Evolutionary conservation across 805 yeast genomes (phyloP).

Genomic region (Starmerella roubikii): DNA sequence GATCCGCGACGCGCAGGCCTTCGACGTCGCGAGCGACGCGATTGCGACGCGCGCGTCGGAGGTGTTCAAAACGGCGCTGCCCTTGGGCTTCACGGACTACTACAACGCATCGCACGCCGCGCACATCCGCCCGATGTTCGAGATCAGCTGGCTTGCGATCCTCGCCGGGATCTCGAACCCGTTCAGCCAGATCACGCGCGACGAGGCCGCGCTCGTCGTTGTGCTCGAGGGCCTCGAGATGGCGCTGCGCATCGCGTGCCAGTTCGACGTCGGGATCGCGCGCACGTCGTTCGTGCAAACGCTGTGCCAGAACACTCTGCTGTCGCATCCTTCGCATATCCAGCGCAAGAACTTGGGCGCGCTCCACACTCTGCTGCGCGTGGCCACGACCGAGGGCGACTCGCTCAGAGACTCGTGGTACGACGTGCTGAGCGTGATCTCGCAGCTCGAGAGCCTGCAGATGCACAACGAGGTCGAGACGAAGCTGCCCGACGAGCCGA

Average conservation of each 20-base stretch:
- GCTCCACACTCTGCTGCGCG: conserved; percentile 53
- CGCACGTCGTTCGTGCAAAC: conserved; percentile 83
- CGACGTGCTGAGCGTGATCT: conserved; percentile 63
- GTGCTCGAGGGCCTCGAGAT: conserved; percentile 79
- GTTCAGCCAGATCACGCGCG: conserved; percentile 63
- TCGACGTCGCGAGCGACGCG: conserved; percentile 82
- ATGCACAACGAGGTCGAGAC: conserved; percentile 40
- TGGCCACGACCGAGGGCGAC: conserved; percentile 73
- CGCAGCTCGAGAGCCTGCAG: conserved; percentile 85
- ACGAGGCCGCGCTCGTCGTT: conserved; percentile 29
- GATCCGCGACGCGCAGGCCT: conserved; percentile 65
- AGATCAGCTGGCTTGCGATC: conserved; percentile 92
- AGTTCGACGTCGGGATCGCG: conserved; percentile 72
- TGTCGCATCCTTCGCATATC: conserved; percentile 68
- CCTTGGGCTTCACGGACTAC: conserved; percentile 37
- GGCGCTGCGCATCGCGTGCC: conserved; percentile 69
- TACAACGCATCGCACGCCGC: conserved; percentile 77
- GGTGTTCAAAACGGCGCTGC: conserved; percentile 46
- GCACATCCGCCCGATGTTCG: conserved; percentile 87
- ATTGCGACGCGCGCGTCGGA: conserved; percentile 82
- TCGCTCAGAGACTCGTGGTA: conserved; percentile 66
- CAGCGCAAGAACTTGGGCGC: conserved; percentile 71
- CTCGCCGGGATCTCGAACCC: conserved; percentile 91
- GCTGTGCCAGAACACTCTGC: conserved; percentile 65
- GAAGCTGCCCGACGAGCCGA: no score